Evolutionary conservation across 768 basidiomycete species (phyloP), one percentile per base, ranked within the genome.

Genomic region (Agaricus blazei): DNA sequence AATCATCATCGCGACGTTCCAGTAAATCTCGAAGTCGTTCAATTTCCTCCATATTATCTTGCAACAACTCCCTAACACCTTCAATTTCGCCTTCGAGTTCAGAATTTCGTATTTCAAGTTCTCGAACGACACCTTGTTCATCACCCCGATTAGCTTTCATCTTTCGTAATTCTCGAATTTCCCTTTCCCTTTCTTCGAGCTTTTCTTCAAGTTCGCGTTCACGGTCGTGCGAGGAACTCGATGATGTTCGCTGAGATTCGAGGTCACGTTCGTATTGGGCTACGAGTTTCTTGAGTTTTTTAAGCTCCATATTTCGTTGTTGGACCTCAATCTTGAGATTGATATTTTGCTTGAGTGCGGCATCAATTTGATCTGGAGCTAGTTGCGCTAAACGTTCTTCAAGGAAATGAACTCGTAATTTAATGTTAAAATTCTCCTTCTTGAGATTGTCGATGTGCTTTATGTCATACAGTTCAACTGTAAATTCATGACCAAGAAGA

Each of bases 381-480:
- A 94, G 83, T 63, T 91, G 85, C 2, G 88, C 88, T 14, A 99
- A 80, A 44, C 91, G 87, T 64, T 98, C 93, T 69, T 98, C 92
- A 42, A 97, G 81, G 67, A 97, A 96, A 66, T 97, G 93, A 3
- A 98, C 90, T 56, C 93, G 90, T 50, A 98, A 81, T 69, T 98
- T 97, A 67, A 99, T 86, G 64, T 87, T 88, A 69, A 98, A 98
- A 76, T 96, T 96, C 68, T 98, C 95, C 68, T 95, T 97, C 75
- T 96, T 94, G 64, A 94, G 82, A 59, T 85, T 85, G 71, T 98
- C 93, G 65, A 97, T 92, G 68, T 95, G 90, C 95, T 19, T 19
- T 98, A 64, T 27, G 44, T 42, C 37, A 46, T 40, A 48, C 54
- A 37, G 54, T 37, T 29, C 29, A 45, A 40, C 19, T 31, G 55